Percentiles rank a stretch among this genome's conserved stretches.
These are phyloP conservation scores for Starmerella vaccinii DNA, from an alignment of 805 yeast genomes.

Conservation along the genomic window DNA sequence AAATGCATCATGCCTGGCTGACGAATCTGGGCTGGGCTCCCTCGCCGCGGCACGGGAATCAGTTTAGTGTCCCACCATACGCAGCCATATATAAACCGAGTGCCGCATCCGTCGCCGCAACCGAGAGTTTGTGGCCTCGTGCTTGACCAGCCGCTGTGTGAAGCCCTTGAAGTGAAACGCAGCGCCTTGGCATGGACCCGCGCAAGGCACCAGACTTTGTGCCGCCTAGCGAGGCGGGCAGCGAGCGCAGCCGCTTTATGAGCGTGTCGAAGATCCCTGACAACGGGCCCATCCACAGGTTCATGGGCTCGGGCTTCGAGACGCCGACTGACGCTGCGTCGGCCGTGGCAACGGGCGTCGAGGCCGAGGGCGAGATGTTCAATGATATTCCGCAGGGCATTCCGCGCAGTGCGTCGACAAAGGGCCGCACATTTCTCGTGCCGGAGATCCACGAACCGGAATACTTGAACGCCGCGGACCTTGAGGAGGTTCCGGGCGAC, in stretches of 20 bases:
- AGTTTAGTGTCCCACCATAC: not conserved
- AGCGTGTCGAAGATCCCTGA: slow-evolving; percentile 30
- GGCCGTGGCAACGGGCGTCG: slow-evolving; percentile 3
- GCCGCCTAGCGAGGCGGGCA: slow-evolving; percentile 55
- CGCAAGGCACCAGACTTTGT: slow-evolving; percentile 81
- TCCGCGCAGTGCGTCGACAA: slow-evolving; percentile 27
- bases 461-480: slow-evolving; percentile 55
- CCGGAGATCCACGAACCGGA: slow-evolving; percentile 28
- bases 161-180: not conserved
- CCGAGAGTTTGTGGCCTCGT: not conserved
- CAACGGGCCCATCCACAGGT: slow-evolving; percentile 25
- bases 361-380: slow-evolving; percentile 4
- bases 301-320: slow-evolving; percentile 15
- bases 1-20: not conserved
- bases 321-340: slow-evolving; percentile 15
- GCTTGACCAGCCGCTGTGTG: not conserved
- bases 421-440: slow-evolving; percentile 22
- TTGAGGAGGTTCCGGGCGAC: slow-evolving; percentile 96
- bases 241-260: slow-evolving; percentile 31
- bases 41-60: not conserved
- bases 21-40: not conserved
- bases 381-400: slow-evolving; percentile 23
- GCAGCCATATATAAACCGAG: not conserved
- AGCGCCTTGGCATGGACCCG: slow-evolving; percentile 72
- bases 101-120: not conserved